Base-by-base conservation (phyloP, 495 filamentous ascomycete genomes). In the Pyrenula massariospora region DNA sequence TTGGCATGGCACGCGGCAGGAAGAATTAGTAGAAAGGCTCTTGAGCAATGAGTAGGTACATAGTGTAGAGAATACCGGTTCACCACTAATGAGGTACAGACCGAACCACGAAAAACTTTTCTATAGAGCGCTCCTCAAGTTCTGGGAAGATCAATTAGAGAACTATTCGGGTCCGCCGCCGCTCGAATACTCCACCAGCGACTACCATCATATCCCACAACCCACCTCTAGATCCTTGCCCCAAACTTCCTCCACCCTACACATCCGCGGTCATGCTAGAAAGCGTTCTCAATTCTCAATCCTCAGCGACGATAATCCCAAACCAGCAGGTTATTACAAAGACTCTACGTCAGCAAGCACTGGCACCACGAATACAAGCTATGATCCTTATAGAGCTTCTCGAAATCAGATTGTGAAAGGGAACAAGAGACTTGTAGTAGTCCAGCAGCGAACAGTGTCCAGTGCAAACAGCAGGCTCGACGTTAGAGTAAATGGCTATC, bases 71-170 rank as follows among this genome's bases (percentile, higher is more conserved):
- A 5, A 2, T 25, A 56, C 31, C 50, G 56, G 22, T 58, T 23
- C 12, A 47, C 8, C 53, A 50, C 56, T 58, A 48, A 60, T 42
- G 25, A 24, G 12, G 55, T 12, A 51, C 56, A 94, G 89, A 59
- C 74, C 77, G 1, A 96, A 92, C 57, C 86, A 95, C 31, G 89
- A 96, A 63, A 91, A 94, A 60, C 74, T 91, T 63, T 94, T 97
- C 61, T 98, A 97, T 73, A 84, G 80, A 64, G 78, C 92, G 0
- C 80, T 98, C 22, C 70, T 84, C 57, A 84, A 82, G 60, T 91
- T 95, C 65, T 76, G 86, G 21, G 84, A 96, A 54, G 83, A 87
- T 36, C 82, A 90, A 55, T 64, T 94, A 12, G 90, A 96, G 63
- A 88, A 95, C 60, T 96, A 91, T 63, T 78, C 80, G 60, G 79